phyloP scores from a whole-genome alignment of 192 early-diverging fungal species.

The Coemansia sp. region DNA sequence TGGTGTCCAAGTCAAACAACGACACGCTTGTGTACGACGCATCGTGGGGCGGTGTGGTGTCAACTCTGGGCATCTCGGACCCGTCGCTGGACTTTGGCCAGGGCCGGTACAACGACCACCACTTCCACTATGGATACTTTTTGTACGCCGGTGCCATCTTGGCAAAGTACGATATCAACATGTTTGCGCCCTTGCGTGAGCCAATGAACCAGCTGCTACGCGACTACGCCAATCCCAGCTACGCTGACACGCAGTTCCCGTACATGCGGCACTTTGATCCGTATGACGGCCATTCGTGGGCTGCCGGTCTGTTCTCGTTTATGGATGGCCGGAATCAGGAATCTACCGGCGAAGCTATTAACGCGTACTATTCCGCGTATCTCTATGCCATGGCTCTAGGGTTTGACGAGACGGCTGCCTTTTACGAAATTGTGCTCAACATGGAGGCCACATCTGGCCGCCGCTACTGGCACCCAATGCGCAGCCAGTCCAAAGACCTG shows the following conservation, averaged over 20 bases:
- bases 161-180: slow-evolving; percentile 45
- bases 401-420: slow-evolving; percentile 34
- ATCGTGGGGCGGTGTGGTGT: slow-evolving; percentile 56
- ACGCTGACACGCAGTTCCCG: slow-evolving; percentile 55
- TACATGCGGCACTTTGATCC: slow-evolving; percentile 59
- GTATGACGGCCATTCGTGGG: slow-evolving; percentile 68
- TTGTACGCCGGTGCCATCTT: slow-evolving; percentile 56
- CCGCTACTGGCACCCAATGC: slow-evolving; percentile 57
- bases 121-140: slow-evolving; percentile 64
- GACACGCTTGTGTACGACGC: slow-evolving; percentile 53
- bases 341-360: slow-evolving; percentile 56
- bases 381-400: slow-evolving; percentile 47
- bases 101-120: slow-evolving; percentile 62
- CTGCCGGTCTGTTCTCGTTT: slow-evolving; percentile 56
- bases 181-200: slow-evolving; percentile 35
- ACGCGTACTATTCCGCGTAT: slow-evolving; percentile 59
- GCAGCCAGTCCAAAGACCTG: slow-evolving; percentile 21
- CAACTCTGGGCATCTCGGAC: slow-evolving; percentile 31
- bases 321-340: slow-evolving; percentile 58
- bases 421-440: slow-evolving; percentile 52
- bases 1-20: slow-evolving; percentile 24
- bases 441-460: slow-evolving; percentile 52
- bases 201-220: slow-evolving; percentile 48
- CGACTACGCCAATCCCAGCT: slow-evolving; percentile 59
- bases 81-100: slow-evolving; percentile 54